Evolutionary conservation across 805 yeast species (phyloP).

Genomic region (Barnettozyma californica): DNA sequence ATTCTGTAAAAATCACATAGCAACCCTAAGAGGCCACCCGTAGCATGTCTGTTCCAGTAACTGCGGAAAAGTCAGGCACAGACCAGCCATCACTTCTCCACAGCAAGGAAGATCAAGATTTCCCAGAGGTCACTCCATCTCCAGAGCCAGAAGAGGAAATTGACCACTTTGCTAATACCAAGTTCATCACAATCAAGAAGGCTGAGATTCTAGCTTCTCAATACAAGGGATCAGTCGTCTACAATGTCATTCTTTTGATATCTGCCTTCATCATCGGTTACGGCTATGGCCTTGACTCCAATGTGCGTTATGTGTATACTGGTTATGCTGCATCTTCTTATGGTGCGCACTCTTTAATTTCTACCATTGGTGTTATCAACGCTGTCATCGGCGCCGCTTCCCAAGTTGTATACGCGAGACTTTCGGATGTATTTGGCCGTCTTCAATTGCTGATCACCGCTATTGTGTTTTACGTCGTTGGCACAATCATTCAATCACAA

Average conservation of each 20-base stretch:
- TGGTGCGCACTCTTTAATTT: constrained; percentile 45
- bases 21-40: not conserved
- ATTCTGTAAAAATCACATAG: not conserved
- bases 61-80: not conserved
- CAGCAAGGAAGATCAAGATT: not conserved
- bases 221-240: constrained; percentile 29
- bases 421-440: constrained; percentile 67
- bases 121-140: not conserved
- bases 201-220: constrained; percentile 46
- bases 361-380: constrained; percentile 55
- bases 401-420: constrained; percentile 57
- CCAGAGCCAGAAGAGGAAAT: not conserved
- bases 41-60: not conserved
- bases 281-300: constrained; percentile 51
- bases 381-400: constrained; percentile 63
- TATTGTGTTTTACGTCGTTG: constrained; percentile 51
- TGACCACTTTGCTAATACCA: constrained; percentile 18
- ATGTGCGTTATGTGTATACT: constrained; percentile 44
- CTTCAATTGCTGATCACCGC: constrained; percentile 44
- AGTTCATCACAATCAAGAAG: constrained; percentile 42
- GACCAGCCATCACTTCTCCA: not conserved
- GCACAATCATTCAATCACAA: constrained; percentile 60
- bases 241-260: constrained; percentile 34
- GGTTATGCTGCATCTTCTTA: constrained; percentile 52
- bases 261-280: constrained; percentile 46